Evolutionary conservation across 306 rosid genomes (phyloP).

Genomic region (Vigna hirtella): DNA sequence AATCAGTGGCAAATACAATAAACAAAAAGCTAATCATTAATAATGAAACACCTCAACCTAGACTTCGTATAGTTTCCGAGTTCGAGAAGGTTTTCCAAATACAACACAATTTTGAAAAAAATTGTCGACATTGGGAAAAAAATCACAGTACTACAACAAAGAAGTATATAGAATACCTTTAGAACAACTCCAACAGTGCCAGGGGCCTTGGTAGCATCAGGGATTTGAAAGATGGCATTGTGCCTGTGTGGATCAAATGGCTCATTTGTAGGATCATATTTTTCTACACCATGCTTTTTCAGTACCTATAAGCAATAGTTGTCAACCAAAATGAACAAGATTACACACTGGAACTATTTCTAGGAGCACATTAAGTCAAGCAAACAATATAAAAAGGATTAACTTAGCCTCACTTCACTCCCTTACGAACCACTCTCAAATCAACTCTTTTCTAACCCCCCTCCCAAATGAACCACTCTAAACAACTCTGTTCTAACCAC

Average conservation of each 20-base stretch:
- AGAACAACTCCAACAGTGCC: conserved; percentile 84
- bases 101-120: background rate
- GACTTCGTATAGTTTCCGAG: background rate
- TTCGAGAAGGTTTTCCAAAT: background rate
- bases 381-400: conserved; percentile 6
- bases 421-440: background rate
- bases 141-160: conserved; percentile 11
- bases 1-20: background rate
- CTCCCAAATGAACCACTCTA: background rate
- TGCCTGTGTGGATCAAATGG: conserved; percentile 95
- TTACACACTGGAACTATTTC: background rate
- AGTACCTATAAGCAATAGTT: conserved; percentile 67
- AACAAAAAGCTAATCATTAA: conserved; percentile 9
- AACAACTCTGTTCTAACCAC: background rate
- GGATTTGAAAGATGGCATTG: conserved; percentile 81
- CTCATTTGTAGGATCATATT: conserved; percentile 87
- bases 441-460: background rate
- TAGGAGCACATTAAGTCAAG: conserved; percentile 2
- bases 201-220: conserved; percentile 84
- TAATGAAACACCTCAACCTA: background rate
- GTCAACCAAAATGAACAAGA: conserved; percentile 26
- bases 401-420: background rate
- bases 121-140: background rate
- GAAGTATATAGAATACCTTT: conserved; percentile 64
- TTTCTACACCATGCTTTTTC: conserved; percentile 81